A percentile compares a stretch with the other conserved stretches of the same genome.
Conservation (phyloP, 2,329 filamentous ascomycete species). For the Cladorrhinum sp. region DNA sequence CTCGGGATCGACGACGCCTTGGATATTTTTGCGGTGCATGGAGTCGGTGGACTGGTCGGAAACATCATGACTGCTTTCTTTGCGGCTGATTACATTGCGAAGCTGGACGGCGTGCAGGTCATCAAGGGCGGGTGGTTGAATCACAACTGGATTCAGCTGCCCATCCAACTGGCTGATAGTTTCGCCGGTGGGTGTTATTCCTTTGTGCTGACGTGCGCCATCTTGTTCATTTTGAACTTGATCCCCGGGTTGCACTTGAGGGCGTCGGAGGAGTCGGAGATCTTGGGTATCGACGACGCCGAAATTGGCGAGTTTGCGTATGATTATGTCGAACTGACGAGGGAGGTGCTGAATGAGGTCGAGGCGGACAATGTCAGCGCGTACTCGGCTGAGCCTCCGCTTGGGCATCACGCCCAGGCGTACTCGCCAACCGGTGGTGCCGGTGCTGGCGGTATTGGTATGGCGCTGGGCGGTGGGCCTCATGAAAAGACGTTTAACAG, state of each 20-base stretch:
- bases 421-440: background rate
- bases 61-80: slow-evolving; percentile 80
- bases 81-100: slow-evolving; percentile 79
- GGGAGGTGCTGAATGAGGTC: slow-evolving; percentile 47
- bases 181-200: slow-evolving; percentile 73
- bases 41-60: slow-evolving; percentile 72
- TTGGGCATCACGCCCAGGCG: background rate
- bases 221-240: slow-evolving; percentile 76
- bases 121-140: slow-evolving; percentile 82
- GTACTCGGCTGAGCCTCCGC: background rate
- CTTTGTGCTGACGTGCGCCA: slow-evolving; percentile 72
- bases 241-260: slow-evolving; percentile 74
- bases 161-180: slow-evolving; percentile 80
- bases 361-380: slow-evolving; percentile 30
- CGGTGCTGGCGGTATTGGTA: background rate
- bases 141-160: slow-evolving; percentile 77
- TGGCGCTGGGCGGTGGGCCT: background rate
- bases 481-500: background rate
- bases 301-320: slow-evolving; percentile 96
- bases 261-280: slow-evolving; percentile 72
- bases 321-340: slow-evolving; percentile 65
- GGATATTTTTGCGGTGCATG: slow-evolving; percentile 85
- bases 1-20: slow-evolving; percentile 78
- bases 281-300: slow-evolving; percentile 81
- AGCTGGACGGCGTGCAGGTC: slow-evolving; percentile 65